Evolutionary conservation across 371 early-diverging fungal genomes (phyloP), one percentile per base, ranked within the genome.

Genomic region (Mortierella sp.): DNA sequence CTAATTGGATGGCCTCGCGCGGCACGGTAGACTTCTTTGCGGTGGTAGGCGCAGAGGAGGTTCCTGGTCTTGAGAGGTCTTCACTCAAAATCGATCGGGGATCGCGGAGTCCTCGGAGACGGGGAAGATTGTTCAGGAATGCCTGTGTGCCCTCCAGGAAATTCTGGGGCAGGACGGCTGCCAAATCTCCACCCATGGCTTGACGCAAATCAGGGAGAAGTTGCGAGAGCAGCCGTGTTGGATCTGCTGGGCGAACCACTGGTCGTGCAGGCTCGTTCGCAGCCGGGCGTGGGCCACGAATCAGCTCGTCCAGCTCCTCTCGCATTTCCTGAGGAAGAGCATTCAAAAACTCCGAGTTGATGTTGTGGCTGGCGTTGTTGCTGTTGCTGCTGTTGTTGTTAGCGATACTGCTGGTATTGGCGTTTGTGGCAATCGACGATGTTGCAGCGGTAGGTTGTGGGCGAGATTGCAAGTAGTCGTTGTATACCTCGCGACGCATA

Each of bases 401-500:
- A 43, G 69, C 16, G 73, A 5, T 46, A 75, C 16, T 9, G 90
- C n/a, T 26, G 88, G 73, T 3, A 77, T 76, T 28, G 34, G 61
- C 34, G 67, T 67, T 67, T 34, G 67, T 37, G 1, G 21, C 24
- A 67, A 21, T 37, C 24, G 67, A 67, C 67, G 67, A 67, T 24
- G 67, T 8, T 67, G 67, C 8, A 37, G 37, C 4, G 40, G 37
- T 24, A 11, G 67, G 40, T 67, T 88, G 70, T 48, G 89, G 88
- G 71, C 88, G 89, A 78, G 94, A 91, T 14, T 90, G 89, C 28
- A 94, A 84, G 73, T 96, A 93, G 80, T 97, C 95, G 78, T 93
- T 94, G 31, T 98, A 89, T 10, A 98, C 98, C 86, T 99, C 99
- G 79, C 92, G 93, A 50, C 98, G 95, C 86, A 99, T 83, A 69